A percentile compares a stretch with the other conserved stretches of the same genome.
Evolutionary conservation across 176 grass and related monocot species (phyloP).

Genomic region (Avena atlantica): DNA sequence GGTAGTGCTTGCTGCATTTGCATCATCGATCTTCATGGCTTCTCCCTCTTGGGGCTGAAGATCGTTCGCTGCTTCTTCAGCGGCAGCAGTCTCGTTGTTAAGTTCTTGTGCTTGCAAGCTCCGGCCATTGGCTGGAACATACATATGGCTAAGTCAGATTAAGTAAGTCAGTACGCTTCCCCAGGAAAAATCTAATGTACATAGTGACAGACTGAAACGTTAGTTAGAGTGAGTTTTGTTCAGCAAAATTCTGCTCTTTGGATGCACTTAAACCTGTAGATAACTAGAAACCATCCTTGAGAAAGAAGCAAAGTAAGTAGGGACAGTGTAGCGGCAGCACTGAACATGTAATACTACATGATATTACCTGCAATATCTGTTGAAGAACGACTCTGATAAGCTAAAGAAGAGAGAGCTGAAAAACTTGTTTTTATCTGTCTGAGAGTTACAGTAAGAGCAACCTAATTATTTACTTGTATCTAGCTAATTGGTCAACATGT

Average conservation of each 20-base stretch:
- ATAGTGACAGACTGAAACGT: background rate
- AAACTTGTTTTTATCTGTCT: background rate
- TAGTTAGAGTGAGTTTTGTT: background rate
- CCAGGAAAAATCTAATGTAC: constrained; percentile 49
- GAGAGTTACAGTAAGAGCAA: background rate
- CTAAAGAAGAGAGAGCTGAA: background rate
- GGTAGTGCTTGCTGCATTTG: constrained; percentile 15
- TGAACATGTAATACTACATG: background rate
- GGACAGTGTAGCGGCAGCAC: background rate
- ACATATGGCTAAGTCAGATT: constrained; percentile 54
- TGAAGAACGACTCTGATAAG: background rate
- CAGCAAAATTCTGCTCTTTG: background rate
- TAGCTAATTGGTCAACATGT: constrained; percentile 19
- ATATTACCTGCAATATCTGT: constrained; percentile 11
- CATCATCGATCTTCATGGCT: constrained; percentile 46
- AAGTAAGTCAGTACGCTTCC: constrained; percentile 25
- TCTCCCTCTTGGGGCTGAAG: constrained; percentile 27
- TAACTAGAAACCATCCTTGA: constrained; percentile 22
- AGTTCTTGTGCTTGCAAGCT: constrained; percentile 56
- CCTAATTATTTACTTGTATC: constrained; percentile 15
- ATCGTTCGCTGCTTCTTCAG: constrained; percentile 18
- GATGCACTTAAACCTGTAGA: background rate
- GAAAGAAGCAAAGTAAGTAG: constrained; percentile 36
- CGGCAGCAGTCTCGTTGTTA: constrained; percentile 26
- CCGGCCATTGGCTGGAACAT: constrained; percentile 64